phyloP scores from a whole-genome alignment of 2,329 filamentous ascomycete genomes.

The Magnaporthiopsis incrustans region DNA sequence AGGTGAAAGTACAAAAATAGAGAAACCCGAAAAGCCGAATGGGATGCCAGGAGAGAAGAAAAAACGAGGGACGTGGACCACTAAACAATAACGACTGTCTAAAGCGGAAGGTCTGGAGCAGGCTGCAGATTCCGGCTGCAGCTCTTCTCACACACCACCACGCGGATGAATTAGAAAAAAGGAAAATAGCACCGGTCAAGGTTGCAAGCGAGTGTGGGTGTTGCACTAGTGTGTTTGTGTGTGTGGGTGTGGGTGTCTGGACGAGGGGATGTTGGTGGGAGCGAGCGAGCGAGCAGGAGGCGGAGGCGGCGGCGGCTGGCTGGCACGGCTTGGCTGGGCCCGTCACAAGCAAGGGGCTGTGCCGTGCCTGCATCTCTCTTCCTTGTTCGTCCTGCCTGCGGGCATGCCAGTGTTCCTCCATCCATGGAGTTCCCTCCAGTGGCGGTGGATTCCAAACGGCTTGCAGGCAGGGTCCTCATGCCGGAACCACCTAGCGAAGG shows the following conservation, averaged over 20 bases:
- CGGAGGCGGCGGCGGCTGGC: not conserved
- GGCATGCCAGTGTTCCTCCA: too few species aligned
- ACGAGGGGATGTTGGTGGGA: not conserved
- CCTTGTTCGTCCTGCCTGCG: not conserved
- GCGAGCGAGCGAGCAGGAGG: not conserved
- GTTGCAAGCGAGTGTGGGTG: not conserved
- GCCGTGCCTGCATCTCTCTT: not conserved
- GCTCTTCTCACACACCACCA: not conserved
- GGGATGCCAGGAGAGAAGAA: not conserved
- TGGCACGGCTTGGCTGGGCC: not conserved
- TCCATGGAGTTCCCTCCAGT: too few species aligned
- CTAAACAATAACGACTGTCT: not conserved
- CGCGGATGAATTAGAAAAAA: constrained; percentile 8
- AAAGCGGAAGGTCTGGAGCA: not conserved
- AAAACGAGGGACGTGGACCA: not conserved
- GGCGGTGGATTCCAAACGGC: too few species aligned
- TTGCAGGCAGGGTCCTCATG: too few species aligned
- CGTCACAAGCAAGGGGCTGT: not conserved
- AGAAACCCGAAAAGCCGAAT: not conserved
- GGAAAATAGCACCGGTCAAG: constrained; percentile 8
- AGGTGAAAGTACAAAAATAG: not conserved
- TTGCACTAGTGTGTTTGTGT: not conserved
- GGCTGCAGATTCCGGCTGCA: not conserved
- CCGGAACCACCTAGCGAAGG: too few species aligned
- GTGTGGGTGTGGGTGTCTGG: too few species aligned